A percentile compares a stretch with the other conserved stretches of the same genome.
Evolutionary conservation across 2,329 filamentous ascomycete genomes (phyloP).

Genomic region (Zymoseptoria tritici): DNA sequence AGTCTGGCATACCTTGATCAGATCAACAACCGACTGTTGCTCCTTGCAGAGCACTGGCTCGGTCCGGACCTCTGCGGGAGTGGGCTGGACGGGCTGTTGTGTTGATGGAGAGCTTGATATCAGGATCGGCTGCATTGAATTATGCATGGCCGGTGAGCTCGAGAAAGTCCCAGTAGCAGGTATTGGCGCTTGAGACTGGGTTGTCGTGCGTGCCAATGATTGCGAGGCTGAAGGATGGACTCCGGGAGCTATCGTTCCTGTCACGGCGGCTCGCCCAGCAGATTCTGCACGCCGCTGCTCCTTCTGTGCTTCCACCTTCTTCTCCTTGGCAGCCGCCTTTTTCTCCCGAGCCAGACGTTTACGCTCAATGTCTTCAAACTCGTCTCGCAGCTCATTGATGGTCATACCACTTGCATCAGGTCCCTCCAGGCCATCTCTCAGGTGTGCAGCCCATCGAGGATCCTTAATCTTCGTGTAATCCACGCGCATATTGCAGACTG

Average conservation of each 20-base stretch:
- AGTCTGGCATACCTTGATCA: constrained; percentile 6
- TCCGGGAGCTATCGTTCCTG: background rate
- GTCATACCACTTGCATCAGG: background rate
- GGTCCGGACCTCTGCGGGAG: background rate
- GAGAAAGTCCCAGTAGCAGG: background rate
- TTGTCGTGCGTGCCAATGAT: background rate
- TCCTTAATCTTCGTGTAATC: background rate
- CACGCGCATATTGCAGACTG: background rate
- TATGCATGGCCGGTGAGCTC: background rate
- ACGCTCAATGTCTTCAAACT: background rate
- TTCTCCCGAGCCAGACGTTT: background rate
- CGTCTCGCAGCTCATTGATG: background rate
- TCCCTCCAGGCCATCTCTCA: background rate
- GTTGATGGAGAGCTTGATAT: background rate
- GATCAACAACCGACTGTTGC: constrained; percentile 14
- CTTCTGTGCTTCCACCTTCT: background rate
- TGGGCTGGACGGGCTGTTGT: background rate
- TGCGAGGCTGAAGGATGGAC: background rate
- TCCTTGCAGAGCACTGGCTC: constrained; percentile 11
- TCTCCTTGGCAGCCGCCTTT: background rate
- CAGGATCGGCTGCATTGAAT: background rate
- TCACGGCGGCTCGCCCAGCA: background rate
- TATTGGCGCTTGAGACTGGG: background rate
- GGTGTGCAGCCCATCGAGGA: background rate
- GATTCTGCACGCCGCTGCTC: background rate